Evolutionary conservation across 306 rosid species (phyloP), one percentile per base, ranked within the genome.

Genomic region (Crotalaria pallida): DNA sequence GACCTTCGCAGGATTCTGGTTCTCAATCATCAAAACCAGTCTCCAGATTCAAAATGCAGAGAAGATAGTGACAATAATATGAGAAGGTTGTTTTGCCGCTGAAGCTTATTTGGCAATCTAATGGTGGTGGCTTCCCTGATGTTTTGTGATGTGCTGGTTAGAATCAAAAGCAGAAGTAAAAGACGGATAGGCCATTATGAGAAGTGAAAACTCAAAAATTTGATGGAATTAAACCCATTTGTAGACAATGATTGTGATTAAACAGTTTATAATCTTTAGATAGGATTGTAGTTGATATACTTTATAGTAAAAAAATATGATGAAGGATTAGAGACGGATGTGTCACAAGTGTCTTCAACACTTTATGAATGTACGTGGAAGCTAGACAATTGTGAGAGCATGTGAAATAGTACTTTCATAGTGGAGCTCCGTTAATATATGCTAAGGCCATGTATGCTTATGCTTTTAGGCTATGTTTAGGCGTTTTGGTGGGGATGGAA

Each of bases 11-110:
- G 95, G 58, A 76, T 40, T 76, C 87, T 17, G 72, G 81, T 81
- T 82, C 88, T 63, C 93, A 85, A 59, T 77, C 84, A 71, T 79
- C 83, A 72, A 90, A 87, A 75, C 97, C 96, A 24, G 88, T 92
- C 33, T 90, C 96, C 62, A 86, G 97, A 83, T 93, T 93, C 88
- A 93, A 81, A 87, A 82, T 87, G 96, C 96, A 83, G 80, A 87
- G 93, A 78, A 88, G 76, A 80, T 93, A 88, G 79, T 47, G 29
- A 73, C 75, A 56, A 1, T 23, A 6, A 22, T 18, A 16, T 61
- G 38, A 38, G 65, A 68, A 13, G 33, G 40, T 73, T 64, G 64
- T 43, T 36, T 9, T 36, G 10, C 9, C 43, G 9, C 17, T 58
- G 41, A 16, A 58, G 62, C 40, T 69, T 41, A 68, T 65, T 62